These are phyloP conservation scores for Phalaenopsis hybrid DNA, from an alignment of 116 monocot species.

Conservation along the genomic window DNA sequence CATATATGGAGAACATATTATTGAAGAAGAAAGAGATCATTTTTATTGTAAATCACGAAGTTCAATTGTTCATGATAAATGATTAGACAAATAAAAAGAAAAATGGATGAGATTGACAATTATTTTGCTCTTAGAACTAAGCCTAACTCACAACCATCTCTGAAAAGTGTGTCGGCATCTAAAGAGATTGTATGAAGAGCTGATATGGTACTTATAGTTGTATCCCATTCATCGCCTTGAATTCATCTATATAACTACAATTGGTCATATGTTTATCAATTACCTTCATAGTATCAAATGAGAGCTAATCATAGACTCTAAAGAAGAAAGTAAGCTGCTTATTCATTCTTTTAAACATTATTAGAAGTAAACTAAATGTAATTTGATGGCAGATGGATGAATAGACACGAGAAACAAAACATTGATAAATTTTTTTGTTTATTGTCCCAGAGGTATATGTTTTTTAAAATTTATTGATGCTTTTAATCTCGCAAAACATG, in stretches of 20 bases:
- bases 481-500: too few relatives aligned
- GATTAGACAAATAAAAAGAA: too few relatives aligned
- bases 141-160: too few relatives aligned
- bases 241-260: not conserved
- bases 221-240: not conserved
- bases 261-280: not conserved
- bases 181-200: too few relatives aligned
- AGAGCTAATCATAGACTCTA: not conserved
- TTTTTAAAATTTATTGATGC: too few relatives aligned
- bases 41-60: not conserved
- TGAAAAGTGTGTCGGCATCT: too few relatives aligned
- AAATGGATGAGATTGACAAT: too few relatives aligned
- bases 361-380: not conserved
- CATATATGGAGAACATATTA: not conserved
- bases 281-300: not conserved
- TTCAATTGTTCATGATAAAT: not conserved
- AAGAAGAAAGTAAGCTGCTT: not conserved
- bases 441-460: not conserved
- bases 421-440: not conserved
- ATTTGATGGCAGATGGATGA: not conserved
- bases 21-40: slow-evolving; percentile 6
- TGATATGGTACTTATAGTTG: not conserved
- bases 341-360: not conserved
- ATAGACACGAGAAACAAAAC: not conserved
- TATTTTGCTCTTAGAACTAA: too few relatives aligned